Percentiles rank a stretch among this genome's conserved stretches.
phyloP scores from a whole-genome alignment of 805 yeast genomes.

The Zygotorulaspora chibaensis region DNA sequence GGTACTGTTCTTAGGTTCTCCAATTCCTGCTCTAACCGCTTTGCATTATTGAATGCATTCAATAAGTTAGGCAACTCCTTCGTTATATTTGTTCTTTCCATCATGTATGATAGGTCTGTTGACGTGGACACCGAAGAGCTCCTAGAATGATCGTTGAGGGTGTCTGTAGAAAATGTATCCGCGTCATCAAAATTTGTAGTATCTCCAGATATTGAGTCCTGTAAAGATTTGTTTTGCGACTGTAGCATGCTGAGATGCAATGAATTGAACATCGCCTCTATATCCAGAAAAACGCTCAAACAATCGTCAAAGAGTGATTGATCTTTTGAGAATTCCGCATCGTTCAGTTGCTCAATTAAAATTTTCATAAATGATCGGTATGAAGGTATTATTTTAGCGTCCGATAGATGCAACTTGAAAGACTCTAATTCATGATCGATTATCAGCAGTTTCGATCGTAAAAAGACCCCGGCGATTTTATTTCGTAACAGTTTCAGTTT shows the following conservation, averaged over 20 bases:
- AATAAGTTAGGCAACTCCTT: slow-evolving; percentile 64
- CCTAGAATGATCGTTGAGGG: slow-evolving; percentile 12
- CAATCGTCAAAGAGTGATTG: slow-evolving; percentile 60
- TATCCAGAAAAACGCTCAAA: slow-evolving; percentile 60
- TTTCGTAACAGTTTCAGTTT: slow-evolving; percentile 31
- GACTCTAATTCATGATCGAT: slow-evolving; percentile 60
- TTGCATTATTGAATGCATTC: slow-evolving; percentile 63
- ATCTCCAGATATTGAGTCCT: slow-evolving; percentile 6
- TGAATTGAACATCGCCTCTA: slow-evolving; percentile 69
- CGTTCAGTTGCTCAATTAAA: slow-evolving; percentile 53
- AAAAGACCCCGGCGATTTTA: slow-evolving; percentile 53
- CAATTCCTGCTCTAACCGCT: slow-evolving; percentile 51
- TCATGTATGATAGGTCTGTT: slow-evolving; percentile 36
- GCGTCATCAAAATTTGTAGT: background rate
- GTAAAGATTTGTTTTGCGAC: slow-evolving; percentile 26
- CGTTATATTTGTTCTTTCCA: slow-evolving; percentile 50
- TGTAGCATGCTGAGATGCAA: slow-evolving; percentile 39
- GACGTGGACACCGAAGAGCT: slow-evolving; percentile 25
- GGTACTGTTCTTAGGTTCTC: slow-evolving; percentile 19
- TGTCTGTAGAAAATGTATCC: slow-evolving; percentile 8
- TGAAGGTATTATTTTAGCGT: slow-evolving; percentile 30
- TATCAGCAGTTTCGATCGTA: slow-evolving; percentile 58
- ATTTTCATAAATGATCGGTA: slow-evolving; percentile 59
- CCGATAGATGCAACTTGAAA: slow-evolving; percentile 30
- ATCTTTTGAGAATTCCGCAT: slow-evolving; percentile 50